Evolutionary conservation across 495 filamentous ascomycete species (phyloP).

Genomic region (Aspergillus sclerotiicarbonarius): DNA sequence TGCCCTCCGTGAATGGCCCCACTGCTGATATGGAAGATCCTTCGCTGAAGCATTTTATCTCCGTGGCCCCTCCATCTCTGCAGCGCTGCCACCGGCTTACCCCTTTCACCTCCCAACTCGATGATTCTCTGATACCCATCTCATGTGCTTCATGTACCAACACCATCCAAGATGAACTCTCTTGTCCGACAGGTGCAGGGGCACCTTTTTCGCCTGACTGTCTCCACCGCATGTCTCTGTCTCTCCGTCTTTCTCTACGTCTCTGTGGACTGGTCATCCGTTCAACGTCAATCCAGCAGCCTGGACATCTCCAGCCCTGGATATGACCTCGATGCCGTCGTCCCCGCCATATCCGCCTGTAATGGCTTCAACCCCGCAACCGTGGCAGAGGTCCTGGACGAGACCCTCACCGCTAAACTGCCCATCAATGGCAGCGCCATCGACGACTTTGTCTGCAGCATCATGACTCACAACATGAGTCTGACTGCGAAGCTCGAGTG

Average conservation of each 20-base stretch:
- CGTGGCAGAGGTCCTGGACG: neutral
- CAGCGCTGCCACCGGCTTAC: neutral
- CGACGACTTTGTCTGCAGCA: neutral
- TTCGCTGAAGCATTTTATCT: no score
- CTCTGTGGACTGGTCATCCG: no score
- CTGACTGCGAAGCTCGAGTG: conserved; percentile 6
- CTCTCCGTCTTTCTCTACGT: neutral
- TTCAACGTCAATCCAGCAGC: no score
- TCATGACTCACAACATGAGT: neutral
- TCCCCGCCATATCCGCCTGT: neutral
- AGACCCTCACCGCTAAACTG: neutral
- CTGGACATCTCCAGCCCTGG: neutral
- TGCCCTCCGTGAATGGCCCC: no score
- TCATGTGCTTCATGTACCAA: neutral
- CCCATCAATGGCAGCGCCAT: conserved; percentile 1
- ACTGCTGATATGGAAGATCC: no score
- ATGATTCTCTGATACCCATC: no score
- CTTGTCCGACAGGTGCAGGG: neutral
- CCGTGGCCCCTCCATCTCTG: neutral
- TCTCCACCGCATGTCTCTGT: neutral
- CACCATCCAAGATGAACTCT: neutral
- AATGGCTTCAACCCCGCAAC: neutral
- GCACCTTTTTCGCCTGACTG: neutral
- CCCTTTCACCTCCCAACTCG: neutral
- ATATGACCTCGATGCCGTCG: neutral